Conservation (phyloP, 1,139 yeast species). For the Diutina scorzettiae region DNA sequence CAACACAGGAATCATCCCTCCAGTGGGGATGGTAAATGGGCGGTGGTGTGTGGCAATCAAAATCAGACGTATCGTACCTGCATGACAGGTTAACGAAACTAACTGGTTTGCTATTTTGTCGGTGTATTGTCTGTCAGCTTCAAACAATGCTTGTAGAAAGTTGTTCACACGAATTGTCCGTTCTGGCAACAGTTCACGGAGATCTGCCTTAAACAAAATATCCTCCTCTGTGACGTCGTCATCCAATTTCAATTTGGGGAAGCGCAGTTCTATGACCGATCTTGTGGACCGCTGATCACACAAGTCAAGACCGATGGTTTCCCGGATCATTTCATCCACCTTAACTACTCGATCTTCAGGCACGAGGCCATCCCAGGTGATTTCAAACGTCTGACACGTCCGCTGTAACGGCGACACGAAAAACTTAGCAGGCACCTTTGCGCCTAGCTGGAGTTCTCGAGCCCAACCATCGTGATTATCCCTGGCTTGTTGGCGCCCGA, state of each 20-base stretch:
- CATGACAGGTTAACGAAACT: slow-evolving; percentile 47
- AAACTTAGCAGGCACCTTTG: slow-evolving; percentile 24
- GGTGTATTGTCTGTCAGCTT: slow-evolving; percentile 17
- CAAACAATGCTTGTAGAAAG: slow-evolving; percentile 40
- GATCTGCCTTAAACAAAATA: slow-evolving; percentile 22
- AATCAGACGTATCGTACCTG: slow-evolving; percentile 47
- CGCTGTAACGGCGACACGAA: slow-evolving; percentile 17
- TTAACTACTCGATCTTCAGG: neutral
- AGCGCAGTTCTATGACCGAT: slow-evolving; percentile 23
- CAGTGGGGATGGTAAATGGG: slow-evolving; percentile 44
- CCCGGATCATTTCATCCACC: slow-evolving; percentile 10
- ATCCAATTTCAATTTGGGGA: slow-evolving; percentile 18
- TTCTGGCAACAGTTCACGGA: slow-evolving; percentile 33
- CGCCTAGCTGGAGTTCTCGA: slow-evolving; percentile 15
- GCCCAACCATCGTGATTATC: slow-evolving; percentile 12
- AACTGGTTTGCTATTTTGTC: slow-evolving; percentile 9
- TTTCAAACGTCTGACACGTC: slow-evolving; percentile 13
- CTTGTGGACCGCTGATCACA: slow-evolving; percentile 19
- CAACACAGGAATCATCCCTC: slow-evolving; percentile 56
- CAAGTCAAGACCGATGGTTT: slow-evolving; percentile 12
- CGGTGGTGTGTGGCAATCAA: slow-evolving; percentile 43
- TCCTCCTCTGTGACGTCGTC: slow-evolving; percentile 39
- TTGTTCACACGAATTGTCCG: slow-evolving; percentile 37
- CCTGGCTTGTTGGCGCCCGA: neutral
- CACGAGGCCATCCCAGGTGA: slow-evolving; percentile 14